A percentile compares a stretch with the other conserved stretches of the same genome.
Evolutionary conservation across 2,329 filamentous ascomycete genomes (phyloP).

Genomic region (Colletotrichum horii): DNA sequence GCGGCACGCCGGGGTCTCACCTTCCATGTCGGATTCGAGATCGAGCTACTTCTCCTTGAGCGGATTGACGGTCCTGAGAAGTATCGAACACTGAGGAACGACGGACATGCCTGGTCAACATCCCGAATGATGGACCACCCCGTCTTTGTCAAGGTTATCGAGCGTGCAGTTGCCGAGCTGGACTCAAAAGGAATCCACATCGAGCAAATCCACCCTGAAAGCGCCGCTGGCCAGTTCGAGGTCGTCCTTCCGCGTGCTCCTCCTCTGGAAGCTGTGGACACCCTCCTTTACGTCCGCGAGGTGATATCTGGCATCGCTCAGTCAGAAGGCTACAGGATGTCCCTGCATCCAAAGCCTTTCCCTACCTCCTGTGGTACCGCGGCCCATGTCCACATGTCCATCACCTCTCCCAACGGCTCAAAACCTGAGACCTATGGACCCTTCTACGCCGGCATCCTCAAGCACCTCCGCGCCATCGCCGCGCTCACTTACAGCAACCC

Average conservation of each 20-base stretch:
- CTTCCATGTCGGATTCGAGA: constrained; percentile 78
- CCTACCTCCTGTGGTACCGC: constrained; percentile 64
- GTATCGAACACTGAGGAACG: constrained; percentile 54
- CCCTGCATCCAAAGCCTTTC: constrained; percentile 76
- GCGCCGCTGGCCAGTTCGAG: constrained; percentile 77
- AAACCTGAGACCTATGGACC: constrained; percentile 55
- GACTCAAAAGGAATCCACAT: constrained; percentile 67
- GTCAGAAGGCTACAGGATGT: constrained; percentile 67
- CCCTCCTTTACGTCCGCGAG: constrained; percentile 72
- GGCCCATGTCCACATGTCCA: constrained; percentile 73
- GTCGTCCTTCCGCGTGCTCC: constrained; percentile 69
- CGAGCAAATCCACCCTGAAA: constrained; percentile 78
- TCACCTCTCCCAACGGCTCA: constrained; percentile 52
- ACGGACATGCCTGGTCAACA: constrained; percentile 75
- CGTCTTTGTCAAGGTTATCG: constrained; percentile 60
- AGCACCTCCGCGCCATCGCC: constrained; percentile 68
- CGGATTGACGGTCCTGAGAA: constrained; percentile 38
- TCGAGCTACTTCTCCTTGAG: constrained; percentile 77
- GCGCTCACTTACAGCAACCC: constrained; percentile 73
- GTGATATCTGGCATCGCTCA: constrained; percentile 70
- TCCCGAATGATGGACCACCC: constrained; percentile 67
- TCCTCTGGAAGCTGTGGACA: constrained; percentile 73
- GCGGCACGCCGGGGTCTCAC: constrained; percentile 58
- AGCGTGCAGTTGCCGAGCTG: constrained; percentile 68
- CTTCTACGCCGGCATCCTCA: constrained; percentile 76